These are phyloP conservation scores for Aphanocladium album DNA, from an alignment of 2,329 filamentous ascomycete genomes.

Conservation along the genomic window DNA sequence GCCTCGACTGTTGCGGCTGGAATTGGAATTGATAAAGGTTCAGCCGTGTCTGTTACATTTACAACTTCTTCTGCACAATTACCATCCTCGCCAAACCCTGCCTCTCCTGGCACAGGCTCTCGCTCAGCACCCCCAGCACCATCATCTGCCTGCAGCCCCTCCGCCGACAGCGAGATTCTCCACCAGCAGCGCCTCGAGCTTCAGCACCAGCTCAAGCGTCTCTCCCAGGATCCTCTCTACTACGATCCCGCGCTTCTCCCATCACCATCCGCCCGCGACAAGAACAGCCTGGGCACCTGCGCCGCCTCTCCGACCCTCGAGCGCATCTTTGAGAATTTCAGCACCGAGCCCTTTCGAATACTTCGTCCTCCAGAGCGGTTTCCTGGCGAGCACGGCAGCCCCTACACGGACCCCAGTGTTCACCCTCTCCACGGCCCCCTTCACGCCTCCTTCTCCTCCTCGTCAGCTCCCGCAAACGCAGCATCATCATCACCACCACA, in stretches of 20 bases:
- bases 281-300: conserved; percentile 14
- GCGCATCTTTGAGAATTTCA: conserved; percentile 22
- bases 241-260: conserved; percentile 1
- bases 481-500: conserved; percentile 2
- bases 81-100: background rate
- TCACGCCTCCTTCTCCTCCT: conserved; percentile 18
- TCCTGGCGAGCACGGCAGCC: background rate
- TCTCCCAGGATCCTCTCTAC: conserved; percentile 4
- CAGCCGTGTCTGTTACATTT: background rate
- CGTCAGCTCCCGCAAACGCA: background rate
- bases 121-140: background rate
- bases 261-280: conserved; percentile 1
- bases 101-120: background rate
- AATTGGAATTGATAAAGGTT: no score
- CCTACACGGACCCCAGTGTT: conserved; percentile 19
- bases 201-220: conserved; percentile 2
- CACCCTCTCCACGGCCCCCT: conserved; percentile 19
- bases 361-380: conserved; percentile 9
- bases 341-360: conserved; percentile 17
- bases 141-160: background rate
- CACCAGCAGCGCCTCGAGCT: conserved; percentile 11
- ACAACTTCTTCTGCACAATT: no score
- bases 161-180: background rate
- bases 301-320: conserved; percentile 20
- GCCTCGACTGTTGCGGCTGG: no score